Evolutionary conservation across 179 eudicot genomes (phyloP).

Genomic region (Camellia oleifera): DNA sequence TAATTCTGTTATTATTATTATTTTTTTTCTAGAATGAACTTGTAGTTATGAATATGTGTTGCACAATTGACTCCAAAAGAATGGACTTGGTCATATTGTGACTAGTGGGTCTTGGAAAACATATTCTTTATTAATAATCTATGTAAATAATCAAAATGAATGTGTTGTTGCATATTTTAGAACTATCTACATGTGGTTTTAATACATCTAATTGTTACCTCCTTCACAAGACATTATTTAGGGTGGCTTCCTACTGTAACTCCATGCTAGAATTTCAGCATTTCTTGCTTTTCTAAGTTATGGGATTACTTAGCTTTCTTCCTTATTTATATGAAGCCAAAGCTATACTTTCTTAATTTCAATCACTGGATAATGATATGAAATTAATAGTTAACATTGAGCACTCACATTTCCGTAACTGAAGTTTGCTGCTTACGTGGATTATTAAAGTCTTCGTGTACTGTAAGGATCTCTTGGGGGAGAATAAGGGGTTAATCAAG

Average conservation of each 20-base stretch:
- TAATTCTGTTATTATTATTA: neutral
- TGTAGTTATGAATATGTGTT: neutral
- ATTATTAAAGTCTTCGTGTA: constrained; percentile 2
- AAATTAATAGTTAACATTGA: neutral
- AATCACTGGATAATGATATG: neutral
- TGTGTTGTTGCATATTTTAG: too few species aligned
- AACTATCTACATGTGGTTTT: neutral
- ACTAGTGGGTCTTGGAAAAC: neutral
- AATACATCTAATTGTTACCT: neutral
- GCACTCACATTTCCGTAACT: neutral
- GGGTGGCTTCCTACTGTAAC: neutral
- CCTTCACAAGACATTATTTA: neutral
- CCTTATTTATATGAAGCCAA: neutral
- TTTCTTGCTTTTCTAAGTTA: neutral
- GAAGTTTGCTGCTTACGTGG: neutral
- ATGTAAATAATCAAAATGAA: too few species aligned
- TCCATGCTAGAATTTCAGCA: too few species aligned
- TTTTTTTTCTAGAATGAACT: too few species aligned
- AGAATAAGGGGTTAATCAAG: neutral
- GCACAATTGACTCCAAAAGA: constrained; percentile 8
- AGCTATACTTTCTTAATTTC: neutral
- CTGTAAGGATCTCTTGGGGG: neutral
- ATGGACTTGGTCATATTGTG: neutral
- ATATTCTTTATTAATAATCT: neutral
- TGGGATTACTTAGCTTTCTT: constrained; percentile 3